Base-by-base conservation (phyloP, 768 basidiomycete genomes). In the Gymnopilus dilepis region DNA sequence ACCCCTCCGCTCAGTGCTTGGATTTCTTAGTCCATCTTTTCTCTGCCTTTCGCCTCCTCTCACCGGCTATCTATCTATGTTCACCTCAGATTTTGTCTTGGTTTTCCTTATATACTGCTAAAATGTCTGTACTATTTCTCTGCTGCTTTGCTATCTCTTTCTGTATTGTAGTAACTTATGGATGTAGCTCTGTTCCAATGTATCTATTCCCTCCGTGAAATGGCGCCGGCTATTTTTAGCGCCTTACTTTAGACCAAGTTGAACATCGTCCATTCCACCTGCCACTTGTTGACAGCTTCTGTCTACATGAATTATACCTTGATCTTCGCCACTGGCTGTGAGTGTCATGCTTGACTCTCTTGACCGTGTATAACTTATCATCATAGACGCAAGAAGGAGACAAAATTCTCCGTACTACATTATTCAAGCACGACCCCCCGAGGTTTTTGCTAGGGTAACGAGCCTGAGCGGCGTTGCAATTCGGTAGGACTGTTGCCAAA, bases 161-260 rank as follows among this genome's bases (percentile, higher is more conserved):
- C 47, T 50, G 47, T 50, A 31, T 28, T 31, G 5, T 50, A 50
- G 17, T 50, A 50, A 50, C 15, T 50, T 50, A 50, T 50, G 26
- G 30, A 50, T 50, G 47, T 50, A 28, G 47, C 47, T 17, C 12
- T 50, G 26, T 17, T 9, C 12, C 26, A 50, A 50, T 50, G 28
- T 50, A 50, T 50, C 26, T 19, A 50, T 50, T 19, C 3, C 15
- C 26, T 50, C 13, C 31, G 26, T 7, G 26, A 8, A 7, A 13
- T 31, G 15, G 24, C 26, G 30, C 21, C 26, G 26, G 48, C 31
- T 52, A 52, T 52, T 52, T 52, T 52, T 33, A 52, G 50, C 50
- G n/a, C 15, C n/a, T n/a, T 28, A 3, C 50, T 33, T 28, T 5
- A 12, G 6, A n/a, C 9, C 33, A n/a, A n/a, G n/a, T n/a, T n/a